phyloP scores from a whole-genome alignment of 2,329 filamentous ascomycete genomes.

The Monosporascus sp. region DNA sequence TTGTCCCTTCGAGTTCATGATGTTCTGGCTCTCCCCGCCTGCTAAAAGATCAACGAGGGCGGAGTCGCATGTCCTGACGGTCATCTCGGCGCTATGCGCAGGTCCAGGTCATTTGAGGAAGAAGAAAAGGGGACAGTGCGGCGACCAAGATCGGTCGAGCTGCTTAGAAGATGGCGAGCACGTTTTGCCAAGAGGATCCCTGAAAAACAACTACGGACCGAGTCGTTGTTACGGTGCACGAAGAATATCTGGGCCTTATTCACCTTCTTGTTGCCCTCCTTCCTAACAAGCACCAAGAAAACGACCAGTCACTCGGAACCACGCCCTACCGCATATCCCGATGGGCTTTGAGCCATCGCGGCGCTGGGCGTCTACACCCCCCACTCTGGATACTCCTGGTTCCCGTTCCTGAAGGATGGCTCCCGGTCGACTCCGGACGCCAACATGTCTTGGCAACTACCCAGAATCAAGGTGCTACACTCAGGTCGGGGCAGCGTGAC shows the following conservation, averaged over 20 bases:
- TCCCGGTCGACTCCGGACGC: not conserved
- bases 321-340: constrained; percentile 1
- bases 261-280: constrained; percentile 1
- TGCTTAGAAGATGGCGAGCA: not conserved
- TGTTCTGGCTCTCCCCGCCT: not conserved
- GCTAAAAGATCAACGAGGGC: not conserved
- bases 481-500: constrained; percentile 26
- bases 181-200: not conserved
- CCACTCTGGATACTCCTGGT: constrained; percentile 4
- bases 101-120: not conserved
- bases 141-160: not conserved
- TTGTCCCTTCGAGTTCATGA: not conserved
- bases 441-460: constrained; percentile 16
- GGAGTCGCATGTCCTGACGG: not conserved
- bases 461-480: constrained; percentile 24
- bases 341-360: constrained; percentile 1
- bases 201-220: not conserved
- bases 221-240: not conserved
- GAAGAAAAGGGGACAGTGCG: not conserved
- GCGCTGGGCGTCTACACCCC: constrained; percentile 2
- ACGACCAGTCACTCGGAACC: not conserved
- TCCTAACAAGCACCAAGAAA: not conserved
- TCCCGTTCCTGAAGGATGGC: constrained; percentile 2
- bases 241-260: not conserved
- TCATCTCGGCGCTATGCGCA: not conserved